Evolutionary conservation across 2,329 filamentous ascomycete species (phyloP).

Genomic region (Apiospora saccharicola): DNA sequence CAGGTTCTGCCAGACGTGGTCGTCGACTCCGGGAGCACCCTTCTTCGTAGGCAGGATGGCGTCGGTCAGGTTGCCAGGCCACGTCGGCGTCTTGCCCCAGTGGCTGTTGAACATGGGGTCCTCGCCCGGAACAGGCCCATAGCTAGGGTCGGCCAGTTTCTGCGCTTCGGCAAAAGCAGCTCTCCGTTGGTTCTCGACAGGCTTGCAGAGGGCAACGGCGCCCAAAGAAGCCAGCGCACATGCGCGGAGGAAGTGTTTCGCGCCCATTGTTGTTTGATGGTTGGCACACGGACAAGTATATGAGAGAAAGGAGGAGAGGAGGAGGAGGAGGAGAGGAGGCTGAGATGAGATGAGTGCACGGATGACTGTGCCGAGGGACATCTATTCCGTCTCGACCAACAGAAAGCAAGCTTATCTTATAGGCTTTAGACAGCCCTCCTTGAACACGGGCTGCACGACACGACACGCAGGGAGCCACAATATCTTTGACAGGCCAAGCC

Average conservation of each 20-base stretch:
- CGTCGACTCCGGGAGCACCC: slow-evolving; percentile 46
- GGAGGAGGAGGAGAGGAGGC: neutral
- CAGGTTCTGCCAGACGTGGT: slow-evolving; percentile 53
- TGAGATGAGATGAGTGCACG: neutral
- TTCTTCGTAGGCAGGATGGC: slow-evolving; percentile 39
- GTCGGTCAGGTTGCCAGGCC: slow-evolving; percentile 46
- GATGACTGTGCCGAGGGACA: neutral
- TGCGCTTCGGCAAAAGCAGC: slow-evolving; percentile 28
- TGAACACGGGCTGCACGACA: neutral
- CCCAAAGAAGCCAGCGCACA: slow-evolving; percentile 60
- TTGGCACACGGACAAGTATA: no score
- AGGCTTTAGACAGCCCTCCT: neutral
- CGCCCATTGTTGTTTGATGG: neutral
- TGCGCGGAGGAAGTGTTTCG: slow-evolving; percentile 61
- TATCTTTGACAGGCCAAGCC: neutral
- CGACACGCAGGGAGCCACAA: neutral
- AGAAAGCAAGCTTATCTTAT: slow-evolving; percentile 1
- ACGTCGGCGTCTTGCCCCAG: slow-evolving; percentile 42
- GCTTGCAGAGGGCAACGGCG: neutral
- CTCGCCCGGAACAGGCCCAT: slow-evolving; percentile 44
- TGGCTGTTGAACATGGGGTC: slow-evolving; percentile 43
- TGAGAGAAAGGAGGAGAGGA: neutral
- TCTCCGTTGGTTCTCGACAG: neutral
- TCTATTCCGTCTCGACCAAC: neutral
- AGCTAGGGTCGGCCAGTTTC: slow-evolving; percentile 37